phyloP scores from a whole-genome alignment of 306 rosid genomes.

The Lupinus albus region DNA sequence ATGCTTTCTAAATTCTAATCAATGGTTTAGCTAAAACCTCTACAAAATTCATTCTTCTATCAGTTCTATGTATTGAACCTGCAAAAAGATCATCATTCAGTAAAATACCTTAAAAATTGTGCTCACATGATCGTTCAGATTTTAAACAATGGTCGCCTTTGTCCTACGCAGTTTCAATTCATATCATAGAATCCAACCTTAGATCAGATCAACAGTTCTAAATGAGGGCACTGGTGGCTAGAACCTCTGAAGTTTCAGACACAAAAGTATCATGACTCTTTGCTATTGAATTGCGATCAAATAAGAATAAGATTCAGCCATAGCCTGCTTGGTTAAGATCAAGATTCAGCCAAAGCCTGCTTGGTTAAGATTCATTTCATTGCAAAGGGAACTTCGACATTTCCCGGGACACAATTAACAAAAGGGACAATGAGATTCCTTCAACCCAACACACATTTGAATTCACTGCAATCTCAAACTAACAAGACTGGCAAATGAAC shows the following conservation, averaged over 20 bases:
- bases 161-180: slow-evolving; percentile 8
- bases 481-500: no score
- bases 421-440: no score
- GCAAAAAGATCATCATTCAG: slow-evolving; percentile 28
- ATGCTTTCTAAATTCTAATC: neutral
- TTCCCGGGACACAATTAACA: no score
- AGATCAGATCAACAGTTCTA: slow-evolving; percentile 23
- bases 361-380: slow-evolving; percentile 1
- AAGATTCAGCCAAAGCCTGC: no score
- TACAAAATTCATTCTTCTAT: neutral
- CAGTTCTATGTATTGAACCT: neutral
- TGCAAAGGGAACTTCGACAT: no score
- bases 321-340: neutral
- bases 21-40: slow-evolving; percentile 9
- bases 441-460: no score
- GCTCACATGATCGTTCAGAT: slow-evolving; percentile 4
- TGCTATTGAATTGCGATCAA: neutral
- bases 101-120: neutral
- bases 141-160: neutral
- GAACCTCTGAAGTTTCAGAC: slow-evolving; percentile 21
- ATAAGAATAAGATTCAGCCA: slow-evolving; percentile 7
- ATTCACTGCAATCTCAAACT: no score
- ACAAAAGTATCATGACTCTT: neutral
- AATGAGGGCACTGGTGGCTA: neutral
- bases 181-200: slow-evolving; percentile 23